Evolutionary conservation across 140 eudicot species (phyloP).

Genomic region (Flaveria floridana): DNA sequence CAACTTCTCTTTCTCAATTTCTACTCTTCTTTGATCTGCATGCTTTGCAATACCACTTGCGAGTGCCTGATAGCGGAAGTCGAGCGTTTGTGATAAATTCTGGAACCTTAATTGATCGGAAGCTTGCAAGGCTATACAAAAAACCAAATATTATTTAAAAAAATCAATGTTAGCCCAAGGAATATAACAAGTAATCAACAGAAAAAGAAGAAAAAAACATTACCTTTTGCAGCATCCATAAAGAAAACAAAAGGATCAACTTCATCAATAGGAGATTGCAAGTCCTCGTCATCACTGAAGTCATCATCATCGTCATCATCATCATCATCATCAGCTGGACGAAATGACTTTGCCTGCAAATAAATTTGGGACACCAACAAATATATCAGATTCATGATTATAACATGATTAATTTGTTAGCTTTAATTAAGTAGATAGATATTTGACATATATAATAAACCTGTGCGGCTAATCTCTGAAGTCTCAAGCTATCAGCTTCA

Average conservation of each 20-base stretch:
- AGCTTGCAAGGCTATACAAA: conserved; percentile 65
- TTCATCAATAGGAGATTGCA: conserved; percentile 85
- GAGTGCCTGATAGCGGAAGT: conserved; percentile 60
- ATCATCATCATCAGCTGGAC: conserved; percentile 50
- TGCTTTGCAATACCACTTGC: conserved; percentile 81
- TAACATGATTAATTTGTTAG: background rate
- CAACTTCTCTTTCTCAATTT: conserved; percentile 61
- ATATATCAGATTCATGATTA: background rate
- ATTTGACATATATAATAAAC: conserved; percentile 33
- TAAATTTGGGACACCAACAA: conserved; percentile 3
- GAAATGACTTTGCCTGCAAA: conserved; percentile 69
- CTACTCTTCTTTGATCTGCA: conserved; percentile 71
- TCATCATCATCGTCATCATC: conserved; percentile 75
- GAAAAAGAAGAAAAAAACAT: background rate
- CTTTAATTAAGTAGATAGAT: background rate
- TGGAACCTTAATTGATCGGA: conserved; percentile 69
- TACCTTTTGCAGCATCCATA: conserved; percentile 55
- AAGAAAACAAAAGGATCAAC: conserved; percentile 66
- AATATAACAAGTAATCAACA: background rate
- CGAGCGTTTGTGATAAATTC: conserved; percentile 66
- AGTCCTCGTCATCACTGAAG: conserved; percentile 72
- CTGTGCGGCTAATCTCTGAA: conserved; percentile 70
- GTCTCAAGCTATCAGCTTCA: conserved; percentile 59
- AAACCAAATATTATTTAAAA: background rate
- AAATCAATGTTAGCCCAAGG: background rate